Evolutionary conservation across 1,284 basidiomycete genomes (phyloP).

Genomic region (Chondrostereum purpureum): DNA sequence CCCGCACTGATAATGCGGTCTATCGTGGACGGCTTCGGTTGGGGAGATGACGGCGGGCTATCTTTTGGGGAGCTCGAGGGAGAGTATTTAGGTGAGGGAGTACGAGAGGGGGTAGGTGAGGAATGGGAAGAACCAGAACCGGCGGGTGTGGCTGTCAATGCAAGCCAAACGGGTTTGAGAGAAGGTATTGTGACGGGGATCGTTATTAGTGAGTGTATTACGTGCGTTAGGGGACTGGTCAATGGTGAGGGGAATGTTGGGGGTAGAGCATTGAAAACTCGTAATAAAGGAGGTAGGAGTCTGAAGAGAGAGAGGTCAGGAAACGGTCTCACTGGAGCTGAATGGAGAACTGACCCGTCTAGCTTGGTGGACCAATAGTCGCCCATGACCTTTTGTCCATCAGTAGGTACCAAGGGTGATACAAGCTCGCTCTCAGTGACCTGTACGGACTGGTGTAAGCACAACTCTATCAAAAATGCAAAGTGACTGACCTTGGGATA

Average conservation of each 20-base stretch:
- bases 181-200: conserved; percentile 56
- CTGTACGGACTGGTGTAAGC: conserved; percentile 17
- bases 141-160: conserved; percentile 5
- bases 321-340: conserved; percentile 2
- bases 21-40: conserved; percentile 37
- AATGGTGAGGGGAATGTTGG: conserved; percentile 56
- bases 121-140: conserved; percentile 1
- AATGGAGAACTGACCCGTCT: conserved; percentile 57
- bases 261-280: conserved; percentile 55
- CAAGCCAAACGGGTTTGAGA: not conserved
- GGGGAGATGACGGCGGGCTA: conserved; percentile 23
- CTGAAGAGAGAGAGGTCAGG: conserved; percentile 23
- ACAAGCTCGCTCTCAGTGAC: conserved; percentile 42
- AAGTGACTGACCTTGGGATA: conserved; percentile 46
- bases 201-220: conserved; percentile 67
- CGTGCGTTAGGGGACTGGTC: conserved; percentile 60
- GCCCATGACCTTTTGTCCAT: conserved; percentile 33
- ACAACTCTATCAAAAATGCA: conserved; percentile 1
- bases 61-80: conserved; percentile 25
- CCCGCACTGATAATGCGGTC: conserved; percentile 60
- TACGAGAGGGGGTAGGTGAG: not conserved
- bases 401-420: conserved; percentile 28
- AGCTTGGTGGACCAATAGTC: conserved; percentile 67
- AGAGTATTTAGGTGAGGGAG: conserved; percentile 20
- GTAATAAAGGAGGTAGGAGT: conserved; percentile 52